These are phyloP conservation scores for Pseudogymnoascus sp. DNA, from an alignment of 2,329 filamentous ascomycete species.

Conservation along the genomic window DNA sequence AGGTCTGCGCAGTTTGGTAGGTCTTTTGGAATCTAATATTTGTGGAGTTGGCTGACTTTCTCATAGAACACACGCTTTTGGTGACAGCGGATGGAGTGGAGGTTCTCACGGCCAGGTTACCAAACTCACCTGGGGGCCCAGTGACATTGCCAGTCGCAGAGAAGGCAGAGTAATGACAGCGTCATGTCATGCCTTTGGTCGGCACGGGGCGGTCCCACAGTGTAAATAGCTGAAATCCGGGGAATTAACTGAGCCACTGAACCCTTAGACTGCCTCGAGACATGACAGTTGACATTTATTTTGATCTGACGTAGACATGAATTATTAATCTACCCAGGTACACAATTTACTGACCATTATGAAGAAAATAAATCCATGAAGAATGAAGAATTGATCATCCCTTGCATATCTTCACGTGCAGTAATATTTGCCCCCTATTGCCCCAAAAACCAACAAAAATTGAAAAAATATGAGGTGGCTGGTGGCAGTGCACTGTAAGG, in stretches of 20 bases:
- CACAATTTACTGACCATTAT: neutral
- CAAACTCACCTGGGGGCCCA: constrained; percentile 65
- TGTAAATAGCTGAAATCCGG: neutral
- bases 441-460: neutral
- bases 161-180: constrained; percentile 2
- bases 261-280: neutral
- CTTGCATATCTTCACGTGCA: neutral
- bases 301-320: neutral
- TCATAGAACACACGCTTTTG: constrained; percentile 67
- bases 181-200: neutral
- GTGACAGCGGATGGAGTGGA: constrained; percentile 79
- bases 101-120: constrained; percentile 59
- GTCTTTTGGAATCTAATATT: constrained; percentile 23
- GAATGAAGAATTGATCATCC: neutral
- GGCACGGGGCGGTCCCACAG: neutral
- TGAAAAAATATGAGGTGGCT: neutral
- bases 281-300: neutral
- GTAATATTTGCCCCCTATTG: neutral
- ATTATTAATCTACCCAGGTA: neutral
- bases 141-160: constrained; percentile 45
- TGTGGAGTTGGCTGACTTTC: constrained; percentile 14
- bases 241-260: neutral
- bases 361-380: neutral
- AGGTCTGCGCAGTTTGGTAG: constrained; percentile 85
- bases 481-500: neutral